Evolutionary conservation across 2,329 filamentous ascomycete genomes (phyloP).

Genomic region (Aspergillus pseudoviridinutans): DNA sequence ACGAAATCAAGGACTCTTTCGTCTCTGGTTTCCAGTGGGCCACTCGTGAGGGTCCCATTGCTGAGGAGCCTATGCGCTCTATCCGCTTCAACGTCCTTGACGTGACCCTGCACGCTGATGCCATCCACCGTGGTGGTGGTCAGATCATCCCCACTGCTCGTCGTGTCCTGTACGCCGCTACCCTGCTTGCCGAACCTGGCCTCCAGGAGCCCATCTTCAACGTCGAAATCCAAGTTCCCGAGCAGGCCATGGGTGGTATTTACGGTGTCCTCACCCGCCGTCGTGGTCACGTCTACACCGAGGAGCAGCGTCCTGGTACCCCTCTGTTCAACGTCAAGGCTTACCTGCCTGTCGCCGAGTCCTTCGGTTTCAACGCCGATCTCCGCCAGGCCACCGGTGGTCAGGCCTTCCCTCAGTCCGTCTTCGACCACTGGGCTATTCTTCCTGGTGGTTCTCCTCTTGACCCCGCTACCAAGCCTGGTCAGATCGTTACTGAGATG

Average conservation of each 20-base stretch:
- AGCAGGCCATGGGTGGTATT: conserved; percentile 99
- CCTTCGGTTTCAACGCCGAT: conserved; percentile 98
- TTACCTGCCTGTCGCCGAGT: conserved; percentile 94
- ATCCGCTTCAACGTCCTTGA: conserved; percentile 99
- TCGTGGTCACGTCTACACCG: conserved; percentile 98
- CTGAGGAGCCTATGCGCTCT: conserved; percentile 96
- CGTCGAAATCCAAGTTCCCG: conserved; percentile 98
- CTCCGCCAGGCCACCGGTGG: conserved; percentile 89
- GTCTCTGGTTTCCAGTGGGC: conserved; percentile 99
- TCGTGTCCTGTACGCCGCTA: conserved; percentile 92
- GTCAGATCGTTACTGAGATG: conserved; percentile 79
- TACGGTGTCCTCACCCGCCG: conserved; percentile 97
- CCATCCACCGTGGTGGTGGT: conserved; percentile 98
- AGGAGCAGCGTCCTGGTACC: conserved; percentile 97
- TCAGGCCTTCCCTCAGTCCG: conserved; percentile 97
- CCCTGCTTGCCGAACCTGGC: conserved; percentile 84
- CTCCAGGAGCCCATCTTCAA: conserved; percentile 97
- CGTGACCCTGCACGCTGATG: conserved; percentile 99
- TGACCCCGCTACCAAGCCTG: conserved; percentile 76
- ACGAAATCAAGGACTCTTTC: conserved; percentile 99
- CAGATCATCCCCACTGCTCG: conserved; percentile 97
- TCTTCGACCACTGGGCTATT: conserved; percentile 98
- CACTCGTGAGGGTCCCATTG: conserved; percentile 92
- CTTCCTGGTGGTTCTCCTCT: conserved; percentile 90
- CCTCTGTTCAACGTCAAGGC: conserved; percentile 99